Conservation (phyloP, 441 rosid genomes). For the Manihot esculenta region DNA sequence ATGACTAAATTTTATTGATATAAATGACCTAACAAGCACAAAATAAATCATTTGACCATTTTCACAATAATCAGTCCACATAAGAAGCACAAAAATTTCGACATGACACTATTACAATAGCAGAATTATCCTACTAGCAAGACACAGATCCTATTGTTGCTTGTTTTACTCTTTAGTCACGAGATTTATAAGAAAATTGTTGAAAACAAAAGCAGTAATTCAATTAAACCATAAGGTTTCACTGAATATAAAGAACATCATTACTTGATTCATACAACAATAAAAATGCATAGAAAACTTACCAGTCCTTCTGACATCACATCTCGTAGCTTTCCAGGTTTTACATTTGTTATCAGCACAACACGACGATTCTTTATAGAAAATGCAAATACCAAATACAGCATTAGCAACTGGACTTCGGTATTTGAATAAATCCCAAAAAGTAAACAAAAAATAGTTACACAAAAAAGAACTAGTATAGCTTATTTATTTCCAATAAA, state of each 20-base stretch:
- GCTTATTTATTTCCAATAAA: constrained; percentile 6
- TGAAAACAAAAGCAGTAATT: constrained; percentile 4
- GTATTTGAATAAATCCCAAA: background rate
- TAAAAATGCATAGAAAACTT: constrained; percentile 27
- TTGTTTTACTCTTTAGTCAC: background rate
- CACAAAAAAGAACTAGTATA: background rate
- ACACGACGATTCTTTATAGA: constrained; percentile 72
- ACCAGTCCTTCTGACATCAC: constrained; percentile 96
- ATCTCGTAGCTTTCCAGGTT: constrained; percentile 97
- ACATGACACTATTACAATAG: background rate
- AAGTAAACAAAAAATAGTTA: background rate
- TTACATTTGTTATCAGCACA: constrained; percentile 86
- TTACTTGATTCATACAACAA: background rate
- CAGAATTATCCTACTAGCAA: background rate
- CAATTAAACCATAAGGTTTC: background rate
- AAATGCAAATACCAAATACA: constrained; percentile 28
- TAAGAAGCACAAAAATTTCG: background rate
- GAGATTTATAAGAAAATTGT: background rate
- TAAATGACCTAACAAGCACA: background rate
- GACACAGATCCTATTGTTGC: background rate
- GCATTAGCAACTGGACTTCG: constrained; percentile 24
- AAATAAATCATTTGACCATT: background rate
- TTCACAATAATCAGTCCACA: background rate
- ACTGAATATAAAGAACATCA: background rate
- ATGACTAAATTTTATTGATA: background rate